phyloP scores from a whole-genome alignment of 2,329 filamentous ascomycete species.

The Elsinoe necatrix region DNA sequence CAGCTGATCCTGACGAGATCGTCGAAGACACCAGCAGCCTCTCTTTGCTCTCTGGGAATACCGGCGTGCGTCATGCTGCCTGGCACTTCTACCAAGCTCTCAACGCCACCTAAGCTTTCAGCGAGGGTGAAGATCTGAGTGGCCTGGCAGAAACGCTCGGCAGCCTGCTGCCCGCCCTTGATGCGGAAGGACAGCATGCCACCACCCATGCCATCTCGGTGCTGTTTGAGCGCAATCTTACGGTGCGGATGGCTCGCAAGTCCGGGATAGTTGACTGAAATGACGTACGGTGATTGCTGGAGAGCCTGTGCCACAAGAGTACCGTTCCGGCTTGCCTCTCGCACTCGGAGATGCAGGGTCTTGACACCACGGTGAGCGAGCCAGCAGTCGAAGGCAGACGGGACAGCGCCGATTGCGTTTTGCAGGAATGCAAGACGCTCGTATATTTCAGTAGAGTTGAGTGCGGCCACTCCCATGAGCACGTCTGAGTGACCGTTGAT shows the following conservation, averaged over 20 bases:
- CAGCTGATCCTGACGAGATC: conserved; percentile 90
- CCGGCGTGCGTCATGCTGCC: conserved; percentile 96
- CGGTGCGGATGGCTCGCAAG: conserved; percentile 80
- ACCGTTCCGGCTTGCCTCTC: conserved; percentile 77
- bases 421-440: conserved; percentile 80
- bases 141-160: conserved; percentile 82
- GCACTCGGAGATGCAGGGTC: conserved; percentile 86
- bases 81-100: conserved; percentile 85
- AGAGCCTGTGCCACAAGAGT: conserved; percentile 67
- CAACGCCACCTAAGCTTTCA: conserved; percentile 85
- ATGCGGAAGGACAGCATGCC: conserved; percentile 98
- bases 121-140: conserved; percentile 89
- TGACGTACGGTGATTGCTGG: conserved; percentile 69
- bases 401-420: conserved; percentile 93
- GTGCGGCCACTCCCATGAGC: conserved; percentile 92
- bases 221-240: conserved; percentile 77
- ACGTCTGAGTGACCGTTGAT: conserved; percentile 97
- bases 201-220: conserved; percentile 87
- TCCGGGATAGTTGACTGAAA: conserved; percentile 92
- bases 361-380: conserved; percentile 94
- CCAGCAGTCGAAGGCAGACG: conserved; percentile 94
- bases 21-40: conserved; percentile 89
- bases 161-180: conserved; percentile 73
- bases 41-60: conserved; percentile 81
- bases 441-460: conserved; percentile 76